Evolutionary conservation across 345 rosid genomes (phyloP).

Genomic region (Erucastrum elatum): DNA sequence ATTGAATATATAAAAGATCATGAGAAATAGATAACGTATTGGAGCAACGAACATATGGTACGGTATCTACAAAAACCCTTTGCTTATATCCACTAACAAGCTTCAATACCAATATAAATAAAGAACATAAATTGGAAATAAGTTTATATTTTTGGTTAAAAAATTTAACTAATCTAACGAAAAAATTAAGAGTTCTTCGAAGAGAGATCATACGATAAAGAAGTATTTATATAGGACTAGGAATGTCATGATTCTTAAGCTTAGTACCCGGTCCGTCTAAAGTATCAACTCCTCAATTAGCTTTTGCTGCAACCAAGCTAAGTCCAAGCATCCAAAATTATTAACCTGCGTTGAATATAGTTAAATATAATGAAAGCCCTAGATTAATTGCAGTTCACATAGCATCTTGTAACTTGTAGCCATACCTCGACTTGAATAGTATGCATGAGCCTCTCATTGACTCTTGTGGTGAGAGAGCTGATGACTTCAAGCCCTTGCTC

Average conservation of each 20-base stretch:
- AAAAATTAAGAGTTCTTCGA: slow-evolving; percentile 1
- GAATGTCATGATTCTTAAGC: neutral
- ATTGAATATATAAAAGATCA: neutral
- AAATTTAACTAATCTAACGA: neutral
- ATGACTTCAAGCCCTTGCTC: slow-evolving; percentile 46
- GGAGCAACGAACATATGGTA: neutral
- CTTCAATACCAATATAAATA: slow-evolving; percentile 3
- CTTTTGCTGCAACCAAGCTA: slow-evolving; percentile 47
- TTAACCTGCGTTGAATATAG: slow-evolving; percentile 43
- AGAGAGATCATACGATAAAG: slow-evolving; percentile 27
- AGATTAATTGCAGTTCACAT: slow-evolving; percentile 11
- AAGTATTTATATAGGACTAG: neutral
- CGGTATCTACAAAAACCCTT: neutral
- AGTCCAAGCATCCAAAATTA: slow-evolving; percentile 43
- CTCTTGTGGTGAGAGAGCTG: slow-evolving; percentile 43
- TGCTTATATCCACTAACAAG: slow-evolving; percentile 2
- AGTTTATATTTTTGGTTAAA: neutral
- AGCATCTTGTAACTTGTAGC: slow-evolving; percentile 11
- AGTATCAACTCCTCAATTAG: slow-evolving; percentile 42
- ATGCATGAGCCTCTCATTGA: slow-evolving; percentile 44
- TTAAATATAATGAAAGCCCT: slow-evolving; percentile 23
- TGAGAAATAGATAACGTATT: neutral
- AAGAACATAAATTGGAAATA: neutral
- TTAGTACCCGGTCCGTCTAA: slow-evolving; percentile 6
- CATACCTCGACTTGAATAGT: slow-evolving; percentile 54